A percentile compares a stretch with the other conserved stretches of the same genome.
phyloP scores from a whole-genome alignment of 2,329 filamentous ascomycete genomes.

The Colletotrichum musae region DNA sequence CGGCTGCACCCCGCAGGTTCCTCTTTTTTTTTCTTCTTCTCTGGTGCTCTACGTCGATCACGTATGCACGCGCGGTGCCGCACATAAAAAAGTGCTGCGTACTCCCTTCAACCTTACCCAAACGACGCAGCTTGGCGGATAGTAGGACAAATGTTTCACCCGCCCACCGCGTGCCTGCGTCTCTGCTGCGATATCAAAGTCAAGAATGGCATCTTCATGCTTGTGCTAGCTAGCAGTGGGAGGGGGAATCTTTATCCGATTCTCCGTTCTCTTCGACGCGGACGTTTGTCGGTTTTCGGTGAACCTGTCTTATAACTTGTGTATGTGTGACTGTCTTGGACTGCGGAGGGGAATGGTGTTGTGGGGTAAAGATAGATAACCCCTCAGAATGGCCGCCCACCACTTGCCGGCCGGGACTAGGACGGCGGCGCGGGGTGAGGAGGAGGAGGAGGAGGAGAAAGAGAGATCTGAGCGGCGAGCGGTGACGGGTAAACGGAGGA shows the following conservation, averaged over 20 bases:
- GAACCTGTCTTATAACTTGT: neutral
- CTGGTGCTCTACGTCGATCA: conserved; percentile 22
- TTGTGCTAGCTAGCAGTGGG: neutral
- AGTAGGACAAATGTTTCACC: conserved; percentile 24
- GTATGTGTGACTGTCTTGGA: neutral
- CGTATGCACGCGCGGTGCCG: conserved; percentile 9
- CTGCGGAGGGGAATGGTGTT: neutral
- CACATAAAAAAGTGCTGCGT: neutral
- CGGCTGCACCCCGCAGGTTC: conserved; percentile 40
- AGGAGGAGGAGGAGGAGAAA: neutral
- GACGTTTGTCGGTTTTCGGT: neutral
- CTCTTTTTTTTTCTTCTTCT: conserved; percentile 36
- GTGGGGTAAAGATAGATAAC: conserved; percentile 16
- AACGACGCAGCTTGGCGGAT: conserved; percentile 15
- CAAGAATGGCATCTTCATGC: conserved; percentile 33
- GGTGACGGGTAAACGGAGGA: conserved; percentile 11
- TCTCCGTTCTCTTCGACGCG: neutral
- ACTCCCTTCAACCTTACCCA: conserved; percentile 21
- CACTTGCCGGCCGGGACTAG: conserved; percentile 8
- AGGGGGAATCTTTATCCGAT: conserved; percentile 1
- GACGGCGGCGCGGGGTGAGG: conserved; percentile 25
- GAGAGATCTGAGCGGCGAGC: conserved; percentile 35
- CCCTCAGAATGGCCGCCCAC: neutral
- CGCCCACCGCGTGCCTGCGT: conserved; percentile 29
- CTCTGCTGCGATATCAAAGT: conserved; percentile 28